These are phyloP conservation scores for Leccinum obscurum DNA, from an alignment of 768 basidiomycete species.

Conservation along the genomic window DNA sequence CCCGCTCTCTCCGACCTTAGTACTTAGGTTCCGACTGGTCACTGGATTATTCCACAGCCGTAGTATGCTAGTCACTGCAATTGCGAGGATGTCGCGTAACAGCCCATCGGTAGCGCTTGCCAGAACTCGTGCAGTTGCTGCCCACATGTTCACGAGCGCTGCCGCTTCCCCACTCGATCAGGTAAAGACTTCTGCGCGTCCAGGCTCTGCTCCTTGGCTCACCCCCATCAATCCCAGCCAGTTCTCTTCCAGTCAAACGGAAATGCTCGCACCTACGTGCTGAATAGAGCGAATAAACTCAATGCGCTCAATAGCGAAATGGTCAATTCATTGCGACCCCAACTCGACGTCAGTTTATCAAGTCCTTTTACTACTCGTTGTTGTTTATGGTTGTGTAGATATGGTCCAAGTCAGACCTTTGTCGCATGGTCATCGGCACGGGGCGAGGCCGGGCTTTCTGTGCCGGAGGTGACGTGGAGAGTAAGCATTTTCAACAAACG, in stretches of 20 bases:
- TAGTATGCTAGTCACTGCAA: conserved; percentile 29
- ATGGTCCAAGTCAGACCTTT: conserved; percentile 73
- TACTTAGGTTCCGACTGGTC: background rate
- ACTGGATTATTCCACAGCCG: background rate
- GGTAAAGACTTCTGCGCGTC: conserved; percentile 11
- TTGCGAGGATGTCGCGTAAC: conserved; percentile 34
- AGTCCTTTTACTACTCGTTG: conserved; percentile 2
- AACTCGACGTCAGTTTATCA: conserved; percentile 64
- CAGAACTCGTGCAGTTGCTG: conserved; percentile 33
- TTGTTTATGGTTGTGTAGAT: conserved; percentile 44
- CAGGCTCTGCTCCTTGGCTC: background rate
- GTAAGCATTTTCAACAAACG: conserved; percentile 46
- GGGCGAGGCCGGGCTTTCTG: conserved; percentile 83
- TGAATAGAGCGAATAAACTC: conserved; percentile 78
- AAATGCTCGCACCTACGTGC: conserved; percentile 63
- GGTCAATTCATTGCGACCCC: conserved; percentile 66
- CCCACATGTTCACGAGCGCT: conserved; percentile 36
- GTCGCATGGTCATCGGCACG: conserved; percentile 69
- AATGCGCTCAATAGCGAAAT: conserved; percentile 84
- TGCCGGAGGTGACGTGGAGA: conserved; percentile 90
- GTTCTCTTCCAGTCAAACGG: conserved; percentile 72
- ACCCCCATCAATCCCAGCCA: conserved; percentile 35
- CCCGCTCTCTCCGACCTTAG: background rate
- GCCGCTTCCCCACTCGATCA: conserved; percentile 22
- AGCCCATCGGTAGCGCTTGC: conserved; percentile 26